Conservation (phyloP, 106 monocot species). For the Acanthochlamys bracteata region DNA sequence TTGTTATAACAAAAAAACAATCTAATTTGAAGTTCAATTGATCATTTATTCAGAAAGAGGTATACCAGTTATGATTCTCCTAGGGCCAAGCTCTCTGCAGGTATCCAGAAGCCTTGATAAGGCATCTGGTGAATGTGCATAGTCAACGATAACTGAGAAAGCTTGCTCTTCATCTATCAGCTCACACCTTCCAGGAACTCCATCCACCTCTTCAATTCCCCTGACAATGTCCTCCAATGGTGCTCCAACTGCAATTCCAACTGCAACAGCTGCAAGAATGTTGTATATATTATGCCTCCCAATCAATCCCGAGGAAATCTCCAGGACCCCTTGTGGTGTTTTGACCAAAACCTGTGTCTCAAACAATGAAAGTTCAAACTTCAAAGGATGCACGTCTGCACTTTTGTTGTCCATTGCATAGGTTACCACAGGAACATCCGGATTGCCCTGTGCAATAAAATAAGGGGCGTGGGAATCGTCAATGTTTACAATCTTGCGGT, state of each 20-base stretch:
- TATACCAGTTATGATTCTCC: conserved; percentile 83
- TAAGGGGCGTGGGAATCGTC: conserved; percentile 76
- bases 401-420: conserved; percentile 81
- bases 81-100: conserved; percentile 54
- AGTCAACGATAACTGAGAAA: conserved; percentile 80
- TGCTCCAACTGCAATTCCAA: conserved; percentile 82
- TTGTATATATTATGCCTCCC: conserved; percentile 77
- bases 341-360: conserved; percentile 85
- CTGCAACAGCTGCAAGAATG: conserved; percentile 84
- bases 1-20: no score
- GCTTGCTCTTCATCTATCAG: conserved; percentile 90
- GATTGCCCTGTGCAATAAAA: conserved; percentile 60
- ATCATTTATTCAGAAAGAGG: not conserved
- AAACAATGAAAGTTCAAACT: conserved; percentile 78
- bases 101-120: conserved; percentile 69
- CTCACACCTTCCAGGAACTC: conserved; percentile 84
- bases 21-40: no score
- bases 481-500: conserved; percentile 82
- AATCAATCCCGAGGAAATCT: conserved; percentile 89
- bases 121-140: conserved; percentile 64
- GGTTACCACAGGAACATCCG: conserved; percentile 75
- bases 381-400: conserved; percentile 71
- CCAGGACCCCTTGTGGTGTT: conserved; percentile 78
- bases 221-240: conserved; percentile 85
- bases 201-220: conserved; percentile 93